These are phyloP conservation scores for Xylariales sp. DNA, from an alignment of 2,329 filamentous ascomycete species.

Conservation along the genomic window DNA sequence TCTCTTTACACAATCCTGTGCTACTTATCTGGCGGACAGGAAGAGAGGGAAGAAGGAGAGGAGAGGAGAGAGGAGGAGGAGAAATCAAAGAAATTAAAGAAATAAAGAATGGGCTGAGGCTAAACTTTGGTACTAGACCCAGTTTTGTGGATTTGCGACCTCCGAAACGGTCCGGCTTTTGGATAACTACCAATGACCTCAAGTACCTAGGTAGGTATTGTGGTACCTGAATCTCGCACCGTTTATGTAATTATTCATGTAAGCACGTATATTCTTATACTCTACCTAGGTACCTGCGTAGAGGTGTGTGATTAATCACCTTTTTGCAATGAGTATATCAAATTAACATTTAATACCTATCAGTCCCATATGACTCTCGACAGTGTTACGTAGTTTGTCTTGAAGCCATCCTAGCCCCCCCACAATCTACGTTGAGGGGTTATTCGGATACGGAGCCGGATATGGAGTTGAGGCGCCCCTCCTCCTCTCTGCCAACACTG, in stretches of 20 bases:
- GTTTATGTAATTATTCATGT: neutral
- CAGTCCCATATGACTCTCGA: neutral
- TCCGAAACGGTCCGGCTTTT: constrained; percentile 32
- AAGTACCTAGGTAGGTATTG: neutral
- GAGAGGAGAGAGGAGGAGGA: constrained; percentile 24
- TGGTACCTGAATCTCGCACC: no score
- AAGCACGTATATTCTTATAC: neutral
- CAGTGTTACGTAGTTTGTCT: neutral
- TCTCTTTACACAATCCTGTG: constrained; percentile 23
- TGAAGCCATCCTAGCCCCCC: neutral
- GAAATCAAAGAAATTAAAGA: no score
- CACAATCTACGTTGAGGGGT: neutral
- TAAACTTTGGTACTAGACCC: constrained; percentile 31
- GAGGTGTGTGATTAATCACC: no score
- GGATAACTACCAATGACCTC: neutral
- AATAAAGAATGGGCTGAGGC: constrained; percentile 30
- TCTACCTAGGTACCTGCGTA: neutral
- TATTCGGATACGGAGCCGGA: neutral
- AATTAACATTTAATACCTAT: no score
- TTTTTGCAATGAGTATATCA: no score
- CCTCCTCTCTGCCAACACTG: constrained; percentile 10
- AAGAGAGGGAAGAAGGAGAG: constrained; percentile 9
- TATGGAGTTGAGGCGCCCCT: neutral
- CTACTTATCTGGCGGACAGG: constrained; percentile 12
- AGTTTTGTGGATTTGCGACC: constrained; percentile 35